These are phyloP conservation scores for Coffea humblotiana DNA, from an alignment of 305 asterid species.

Conservation along the genomic window DNA sequence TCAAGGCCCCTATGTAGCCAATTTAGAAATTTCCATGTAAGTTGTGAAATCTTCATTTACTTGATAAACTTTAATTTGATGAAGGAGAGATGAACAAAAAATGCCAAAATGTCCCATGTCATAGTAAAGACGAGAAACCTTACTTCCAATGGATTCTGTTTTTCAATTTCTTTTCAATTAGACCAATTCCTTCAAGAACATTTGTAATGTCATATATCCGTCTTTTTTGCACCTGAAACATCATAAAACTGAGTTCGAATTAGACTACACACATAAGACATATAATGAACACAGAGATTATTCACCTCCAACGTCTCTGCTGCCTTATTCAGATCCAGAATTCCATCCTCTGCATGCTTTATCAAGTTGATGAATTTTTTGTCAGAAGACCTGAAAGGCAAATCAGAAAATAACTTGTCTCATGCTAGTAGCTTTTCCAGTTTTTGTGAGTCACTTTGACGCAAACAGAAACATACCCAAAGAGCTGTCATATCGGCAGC, in stretches of 20 bases:
- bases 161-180: constrained; percentile 93
- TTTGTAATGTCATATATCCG: constrained; percentile 95
- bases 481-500: constrained; percentile 96
- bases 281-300: constrained; percentile 12
- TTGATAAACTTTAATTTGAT: not conserved
- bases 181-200: constrained; percentile 99
- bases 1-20: constrained; percentile 74
- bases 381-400: constrained; percentile 81
- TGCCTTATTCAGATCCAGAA: constrained; percentile 89
- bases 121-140: constrained; percentile 26
- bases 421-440: not conserved
- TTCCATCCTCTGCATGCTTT: constrained; percentile 93
- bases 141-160: constrained; percentile 95
- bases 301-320: constrained; percentile 93
- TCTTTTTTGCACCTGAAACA: constrained; percentile 90
- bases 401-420: not conserved
- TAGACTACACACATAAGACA: not conserved
- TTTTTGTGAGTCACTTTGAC: not conserved
- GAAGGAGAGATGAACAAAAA: not conserved
- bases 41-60: constrained; percentile 17
- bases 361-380: constrained; percentile 73
- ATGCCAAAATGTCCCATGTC: constrained; percentile 8
- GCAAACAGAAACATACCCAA: constrained; percentile 52
- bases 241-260: constrained; percentile 16
- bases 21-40: constrained; percentile 27